Conservation (phyloP, 306 rosid species). For the Crotalaria pallida region DNA sequence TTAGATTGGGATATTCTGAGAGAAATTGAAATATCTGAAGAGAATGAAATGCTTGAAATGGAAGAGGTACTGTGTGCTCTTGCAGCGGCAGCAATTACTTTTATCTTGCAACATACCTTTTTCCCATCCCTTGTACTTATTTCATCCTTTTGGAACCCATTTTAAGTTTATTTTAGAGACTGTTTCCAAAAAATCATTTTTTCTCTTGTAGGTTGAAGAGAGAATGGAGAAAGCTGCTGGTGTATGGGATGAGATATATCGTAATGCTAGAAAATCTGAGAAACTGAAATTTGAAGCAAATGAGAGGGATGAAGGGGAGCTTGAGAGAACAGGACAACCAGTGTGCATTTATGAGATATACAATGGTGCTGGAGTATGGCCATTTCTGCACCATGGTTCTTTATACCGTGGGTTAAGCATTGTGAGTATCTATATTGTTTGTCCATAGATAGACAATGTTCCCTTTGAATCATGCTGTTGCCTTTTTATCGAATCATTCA, state of each 20-base stretch:
- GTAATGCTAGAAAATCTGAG: conserved; percentile 84
- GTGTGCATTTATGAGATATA: conserved; percentile 92
- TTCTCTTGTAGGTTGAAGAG: conserved; percentile 62
- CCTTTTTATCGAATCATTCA: background rate
- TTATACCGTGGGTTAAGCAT: conserved; percentile 95
- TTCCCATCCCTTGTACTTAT: background rate
- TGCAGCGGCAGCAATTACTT: conserved; percentile 15
- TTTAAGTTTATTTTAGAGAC: conserved; percentile 17
- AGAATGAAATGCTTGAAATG: conserved; percentile 70
- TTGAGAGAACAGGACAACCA: conserved; percentile 89
- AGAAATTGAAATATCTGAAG: conserved; percentile 75
- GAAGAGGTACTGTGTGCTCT: conserved; percentile 67
- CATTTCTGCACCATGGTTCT: conserved; percentile 93
- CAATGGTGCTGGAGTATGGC: conserved; percentile 79
- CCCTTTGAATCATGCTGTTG: background rate
- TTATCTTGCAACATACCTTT: background rate
- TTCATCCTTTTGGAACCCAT: conserved; percentile 9
- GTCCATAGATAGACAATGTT: conserved; percentile 9
- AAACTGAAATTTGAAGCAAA: conserved; percentile 80
- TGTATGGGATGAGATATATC: conserved; percentile 83
- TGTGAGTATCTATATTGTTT: conserved; percentile 60
- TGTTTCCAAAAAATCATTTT: conserved; percentile 19
- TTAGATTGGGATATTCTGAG: conserved; percentile 71
- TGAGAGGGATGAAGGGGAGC: conserved; percentile 99
- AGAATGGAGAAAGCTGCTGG: conserved; percentile 67